Base-by-base conservation (phyloP, 2,329 filamentous ascomycete species). In the Biscogniauxia marginata region DNA sequence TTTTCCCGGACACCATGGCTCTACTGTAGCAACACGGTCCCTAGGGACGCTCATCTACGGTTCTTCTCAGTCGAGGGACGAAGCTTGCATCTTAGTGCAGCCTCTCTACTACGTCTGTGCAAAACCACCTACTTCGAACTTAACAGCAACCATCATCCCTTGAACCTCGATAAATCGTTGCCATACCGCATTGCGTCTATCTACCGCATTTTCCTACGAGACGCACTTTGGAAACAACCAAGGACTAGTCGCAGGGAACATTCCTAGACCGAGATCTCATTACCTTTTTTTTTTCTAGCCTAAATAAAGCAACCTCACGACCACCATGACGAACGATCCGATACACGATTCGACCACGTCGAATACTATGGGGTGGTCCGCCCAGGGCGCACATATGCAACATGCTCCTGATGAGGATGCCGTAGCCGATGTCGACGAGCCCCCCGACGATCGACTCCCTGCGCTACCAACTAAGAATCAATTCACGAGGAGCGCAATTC, bases 361-460 rank as follows among this genome's bases (percentile, higher is more conserved):
- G 46, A 75, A 76, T 64, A 71, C 79, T 56, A 68, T 80, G 66
- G 74, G 73, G 53, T 79, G 77, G 75, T 74, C 74, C 46, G 69
- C 77, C 39, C 75, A 78, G 53, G 70, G 74, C 49, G 71, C 74
- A 58, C 76, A 75, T 49, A 71, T 76, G 66, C 74, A 76, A 62
- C 69, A 74, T 34, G 72, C 74, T 21, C 67, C 73, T 18, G 78
- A 82, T 61, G 82, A 84, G 57, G 92, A 96, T 55, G 72, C 86
- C 64, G 76, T 81, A 56, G 84, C 89, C 62, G 93, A 97, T 67
- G 81, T 87, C 50, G 93, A 98, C 73, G 93, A 98, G 74, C 93
- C 93, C 50, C 92, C 93, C 66, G 93, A 97, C 75, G 68, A 75
- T 69, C 62, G 61, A 49, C 61, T 60, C 60, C 72, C 57, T 65